Base-by-base conservation (phyloP, 257 asterid genomes). In the Mentha longifolia region DNA sequence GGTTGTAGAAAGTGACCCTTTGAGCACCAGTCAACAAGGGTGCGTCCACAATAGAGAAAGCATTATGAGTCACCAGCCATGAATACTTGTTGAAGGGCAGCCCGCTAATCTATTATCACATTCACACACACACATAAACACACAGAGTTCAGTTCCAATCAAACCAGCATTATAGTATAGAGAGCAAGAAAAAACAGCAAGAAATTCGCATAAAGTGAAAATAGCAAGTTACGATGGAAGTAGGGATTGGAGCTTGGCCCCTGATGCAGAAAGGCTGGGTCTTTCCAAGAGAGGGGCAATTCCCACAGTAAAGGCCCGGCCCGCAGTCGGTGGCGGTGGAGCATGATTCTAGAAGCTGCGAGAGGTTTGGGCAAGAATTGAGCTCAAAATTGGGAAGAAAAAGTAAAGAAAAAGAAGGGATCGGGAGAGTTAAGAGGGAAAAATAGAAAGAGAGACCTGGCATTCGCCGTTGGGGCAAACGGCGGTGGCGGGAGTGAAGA, bases 81-180 rank as follows among this genome's bases (percentile, higher is more conserved):
- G 99, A 65, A 85, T 94, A 94, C 79, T 91, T 94, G 85, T 91
- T 94, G 78, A 94, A 94, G 73, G 99, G 98, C 80, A 88, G 75
- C 65, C 97, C 98, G 72, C 87, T 77, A 50, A 91, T 71, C 96
- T 93, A 78, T 71, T 16, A 66, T 6, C 39, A 71, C 62, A 78
- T 20, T 20, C 28, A 67, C 52, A 71, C 16, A 28, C 60, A 65
- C 60, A 65, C 43, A 65, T 6, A 13, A 7, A 67, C 47, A 65
- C 19, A 6, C 16, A 22, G 28, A 49, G 8, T 50, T 17, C 11
- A 51, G 8, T 51, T 17, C 12, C 16, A 42, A 31, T 49, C 16
- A 35, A 62, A 10, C 41, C 41, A 9, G 42, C 51, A 46, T 45
- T 51, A 8, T 10, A 14, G 7, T 51, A 8, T 10, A 14, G 7